A percentile compares a stretch with the other conserved stretches of the same genome.
These are phyloP conservation scores for Verticillium nonalfalfae DNA, from an alignment of 2,329 filamentous ascomycete species.

Conservation along the genomic window DNA sequence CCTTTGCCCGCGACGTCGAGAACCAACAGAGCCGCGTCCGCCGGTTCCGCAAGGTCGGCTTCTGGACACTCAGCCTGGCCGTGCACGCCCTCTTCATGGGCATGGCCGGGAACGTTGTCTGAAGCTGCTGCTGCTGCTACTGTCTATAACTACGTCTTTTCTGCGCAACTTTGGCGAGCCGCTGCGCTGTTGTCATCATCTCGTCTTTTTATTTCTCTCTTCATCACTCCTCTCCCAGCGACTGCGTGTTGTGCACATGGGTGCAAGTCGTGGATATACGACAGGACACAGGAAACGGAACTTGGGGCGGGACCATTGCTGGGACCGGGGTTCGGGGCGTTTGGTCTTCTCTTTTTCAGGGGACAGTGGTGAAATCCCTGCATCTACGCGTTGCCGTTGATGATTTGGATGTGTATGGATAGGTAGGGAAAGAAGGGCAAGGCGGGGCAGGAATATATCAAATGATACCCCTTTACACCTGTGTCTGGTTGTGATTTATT, in stretches of 20 bases:
- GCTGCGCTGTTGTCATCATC: background rate
- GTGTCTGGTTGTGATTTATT: background rate
- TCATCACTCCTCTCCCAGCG: background rate
- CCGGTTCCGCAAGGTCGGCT: constrained; percentile 88
- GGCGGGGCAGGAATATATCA: background rate
- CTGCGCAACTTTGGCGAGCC: background rate
- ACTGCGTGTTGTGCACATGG: constrained; percentile 5
- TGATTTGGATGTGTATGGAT: background rate
- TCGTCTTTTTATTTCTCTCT: background rate
- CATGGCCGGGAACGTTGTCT: constrained; percentile 75
- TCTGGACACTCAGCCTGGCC: constrained; percentile 90
- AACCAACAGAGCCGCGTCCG: constrained; percentile 81
- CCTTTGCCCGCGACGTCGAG: constrained; percentile 85
- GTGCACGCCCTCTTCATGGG: constrained; percentile 93
- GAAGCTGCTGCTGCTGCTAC: constrained; percentile 2
- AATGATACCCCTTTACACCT: background rate
- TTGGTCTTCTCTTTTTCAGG: background rate
- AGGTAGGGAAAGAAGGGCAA: background rate
- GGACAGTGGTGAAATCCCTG: background rate
- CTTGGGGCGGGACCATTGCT: background rate
- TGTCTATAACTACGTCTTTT: background rate
- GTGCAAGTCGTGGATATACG: background rate
- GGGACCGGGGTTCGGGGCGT: background rate
- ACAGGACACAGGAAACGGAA: background rate
- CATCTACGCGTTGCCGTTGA: background rate